Percentiles rank a stretch among this genome's conserved stretches.
Conservation (phyloP, 768 basidiomycete species). For the Amanita muscaria region DNA sequence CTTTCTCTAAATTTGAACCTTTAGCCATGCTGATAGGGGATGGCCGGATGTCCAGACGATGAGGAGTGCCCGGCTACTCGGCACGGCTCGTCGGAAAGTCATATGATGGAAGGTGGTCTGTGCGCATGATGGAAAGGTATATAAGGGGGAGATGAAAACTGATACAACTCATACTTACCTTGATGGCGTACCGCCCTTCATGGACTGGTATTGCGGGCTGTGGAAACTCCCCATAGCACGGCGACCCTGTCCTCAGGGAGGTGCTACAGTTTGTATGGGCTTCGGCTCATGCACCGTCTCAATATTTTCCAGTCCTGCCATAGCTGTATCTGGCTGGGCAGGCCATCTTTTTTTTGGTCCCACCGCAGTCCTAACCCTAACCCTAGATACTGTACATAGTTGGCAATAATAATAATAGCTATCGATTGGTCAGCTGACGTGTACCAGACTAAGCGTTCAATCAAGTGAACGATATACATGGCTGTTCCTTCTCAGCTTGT, state of each 20-base stretch:
- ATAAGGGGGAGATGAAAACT: neutral
- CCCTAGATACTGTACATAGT: no score
- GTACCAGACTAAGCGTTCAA: neutral
- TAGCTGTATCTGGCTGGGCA: conserved; percentile 31
- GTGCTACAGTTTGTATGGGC: conserved; percentile 41
- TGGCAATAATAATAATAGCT: no score
- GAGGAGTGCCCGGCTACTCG: no score
- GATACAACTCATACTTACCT: conserved; percentile 34
- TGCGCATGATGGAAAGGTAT: conserved; percentile 2
- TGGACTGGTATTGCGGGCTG: conserved; percentile 27
- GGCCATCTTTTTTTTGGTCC: conserved; percentile 24
- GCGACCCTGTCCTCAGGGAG: conserved; percentile 46
- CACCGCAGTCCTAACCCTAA: conserved; percentile 24
- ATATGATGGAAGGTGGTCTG: no score
- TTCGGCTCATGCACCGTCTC: conserved; percentile 55
- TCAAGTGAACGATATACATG: conserved; percentile 6
- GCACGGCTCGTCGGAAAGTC: no score
- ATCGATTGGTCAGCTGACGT: neutral
- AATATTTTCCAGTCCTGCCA: conserved; percentile 51
- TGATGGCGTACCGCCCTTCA: conserved; percentile 30
- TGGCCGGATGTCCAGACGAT: no score
- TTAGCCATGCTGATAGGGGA: no score
- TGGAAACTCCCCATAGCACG: conserved; percentile 40
- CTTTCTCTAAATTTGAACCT: no score
- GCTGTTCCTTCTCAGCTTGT: conserved; percentile 30